A percentile compares a stretch with the other conserved stretches of the same genome.
phyloP scores from a whole-genome alignment of 2,329 filamentous ascomycete species.

The Alternaria consortialis region DNA sequence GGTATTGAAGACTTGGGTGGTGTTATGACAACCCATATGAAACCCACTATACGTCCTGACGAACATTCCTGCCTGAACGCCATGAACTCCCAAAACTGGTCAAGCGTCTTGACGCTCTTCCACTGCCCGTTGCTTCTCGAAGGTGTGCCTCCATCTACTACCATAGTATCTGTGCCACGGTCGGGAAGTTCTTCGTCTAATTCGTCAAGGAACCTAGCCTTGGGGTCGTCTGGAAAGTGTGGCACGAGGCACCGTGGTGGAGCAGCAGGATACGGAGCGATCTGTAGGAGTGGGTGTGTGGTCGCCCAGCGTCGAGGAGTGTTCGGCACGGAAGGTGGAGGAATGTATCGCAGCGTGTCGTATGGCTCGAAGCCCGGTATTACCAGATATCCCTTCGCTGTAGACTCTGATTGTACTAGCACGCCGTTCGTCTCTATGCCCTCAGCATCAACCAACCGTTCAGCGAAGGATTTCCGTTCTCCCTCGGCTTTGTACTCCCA shows the following conservation, averaged over 20 bases:
- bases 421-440: constrained; percentile 28
- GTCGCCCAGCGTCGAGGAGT: constrained; percentile 59
- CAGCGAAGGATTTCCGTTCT: constrained; percentile 41
- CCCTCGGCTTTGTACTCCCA: constrained; percentile 58
- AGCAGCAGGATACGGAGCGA: constrained; percentile 73
- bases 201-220: constrained; percentile 86
- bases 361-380: constrained; percentile 86
- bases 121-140: constrained; percentile 72
- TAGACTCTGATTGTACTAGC: constrained; percentile 36
- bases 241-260: constrained; percentile 87
- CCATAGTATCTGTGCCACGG: constrained; percentile 49
- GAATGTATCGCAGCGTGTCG: constrained; percentile 82
- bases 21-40: constrained; percentile 88
- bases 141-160: constrained; percentile 51
- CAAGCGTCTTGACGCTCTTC: constrained; percentile 82
- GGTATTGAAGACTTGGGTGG: constrained; percentile 60
- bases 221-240: constrained; percentile 93
- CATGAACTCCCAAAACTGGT: constrained; percentile 99
- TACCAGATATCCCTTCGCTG: constrained; percentile 79
- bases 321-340: constrained; percentile 57
- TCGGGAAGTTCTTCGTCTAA: constrained; percentile 82
- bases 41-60: constrained; percentile 88
- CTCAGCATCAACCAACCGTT: constrained; percentile 42
- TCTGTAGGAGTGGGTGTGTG: constrained; percentile 76
- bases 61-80: constrained; percentile 95